These are phyloP conservation scores for Pichia sp. DNA, from an alignment of 1,139 yeast species.

Conservation along the genomic window DNA sequence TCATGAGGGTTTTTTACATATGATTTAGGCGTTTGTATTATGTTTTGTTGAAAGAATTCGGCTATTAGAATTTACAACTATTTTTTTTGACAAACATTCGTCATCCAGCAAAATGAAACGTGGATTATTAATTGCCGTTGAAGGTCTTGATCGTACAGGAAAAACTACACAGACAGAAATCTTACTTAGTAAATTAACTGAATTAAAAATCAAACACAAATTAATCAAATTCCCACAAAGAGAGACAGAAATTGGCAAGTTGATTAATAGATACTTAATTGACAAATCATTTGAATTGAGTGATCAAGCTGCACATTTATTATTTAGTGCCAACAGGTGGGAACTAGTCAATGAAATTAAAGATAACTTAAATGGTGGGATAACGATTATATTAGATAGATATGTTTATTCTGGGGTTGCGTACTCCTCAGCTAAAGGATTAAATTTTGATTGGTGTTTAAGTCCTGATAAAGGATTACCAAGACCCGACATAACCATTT, in stretches of 20 bases:
- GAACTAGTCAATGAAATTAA: slow-evolving; percentile 54
- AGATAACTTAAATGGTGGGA: slow-evolving; percentile 44
- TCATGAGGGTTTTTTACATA: too few relatives aligned
- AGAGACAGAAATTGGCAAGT: slow-evolving; percentile 68
- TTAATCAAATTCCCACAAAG: slow-evolving; percentile 83
- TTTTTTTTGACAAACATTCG: too few relatives aligned
- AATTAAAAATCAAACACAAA: slow-evolving; percentile 31
- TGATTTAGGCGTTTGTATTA: too few relatives aligned
- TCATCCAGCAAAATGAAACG: slow-evolving; percentile 29
- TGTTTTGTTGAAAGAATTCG: too few relatives aligned
- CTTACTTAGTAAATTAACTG: slow-evolving; percentile 28
- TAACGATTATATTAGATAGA: slow-evolving; percentile 67
- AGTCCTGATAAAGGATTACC: slow-evolving; percentile 82
- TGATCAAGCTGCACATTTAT: slow-evolving; percentile 76
- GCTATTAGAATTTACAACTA: too few relatives aligned
- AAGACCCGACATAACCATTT: slow-evolving; percentile 76
- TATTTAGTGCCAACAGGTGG: slow-evolving; percentile 95
- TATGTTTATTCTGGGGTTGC: slow-evolving; percentile 93
- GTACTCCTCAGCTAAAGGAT: slow-evolving; percentile 81
- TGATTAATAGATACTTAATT: slow-evolving; percentile 69
- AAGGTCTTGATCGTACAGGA: slow-evolving; percentile 93
- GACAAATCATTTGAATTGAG: slow-evolving; percentile 43
- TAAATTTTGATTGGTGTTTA: slow-evolving; percentile 68
- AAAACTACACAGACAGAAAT: slow-evolving; percentile 77
- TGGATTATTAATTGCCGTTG: slow-evolving; percentile 75